Evolutionary conservation across 768 basidiomycete genomes (phyloP), one percentile per base, ranked within the genome.

Genomic region (Serendipita sp.): DNA sequence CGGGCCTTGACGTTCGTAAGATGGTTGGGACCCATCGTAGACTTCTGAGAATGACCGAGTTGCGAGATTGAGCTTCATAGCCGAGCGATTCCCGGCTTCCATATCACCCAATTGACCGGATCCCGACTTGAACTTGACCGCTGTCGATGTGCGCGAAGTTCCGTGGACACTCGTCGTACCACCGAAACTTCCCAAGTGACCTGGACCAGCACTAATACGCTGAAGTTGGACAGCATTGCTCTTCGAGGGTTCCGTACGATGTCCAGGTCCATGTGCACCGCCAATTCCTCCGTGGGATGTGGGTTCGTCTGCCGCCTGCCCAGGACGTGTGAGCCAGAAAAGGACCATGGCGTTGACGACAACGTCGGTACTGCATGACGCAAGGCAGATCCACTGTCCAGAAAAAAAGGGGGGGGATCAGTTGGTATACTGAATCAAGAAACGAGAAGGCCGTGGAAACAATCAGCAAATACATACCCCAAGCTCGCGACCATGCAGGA

Each of bases 401-500:
- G 45, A 20, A n/a, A 48, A 20, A 28, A 20, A 1, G 26, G n/a
- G 45, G 3, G 3, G 4, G 13, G 13, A 13, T 38, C 13, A 4
- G 7, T 4, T 38, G 34, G 1, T 38, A 1, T 38, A 38, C 7
- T 14, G 14, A 14, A 38, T 38, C 7, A 14, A 38, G 34, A 48
- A n/a, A 48, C 7, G n/a, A n/a, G 9, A 9, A 48, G 26, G n/a
- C 7, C 3, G 45, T n/a, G 26, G 3, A 3, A 48, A 48, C n/a
- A 48, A 28, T 4, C 7, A 48, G 20, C 2, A 38, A 38, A 38
- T 4, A 48, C 45, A 17, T n/a, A 48, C 45, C 17, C 73, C 77
- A 4, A 78, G 68, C 66, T 81, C 73, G 22, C 71, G 67, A 7
- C 80, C 80, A 50, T 80, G 71, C 68, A 78, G 61, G 28, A 73